These are phyloP conservation scores for Phaeolepiota aurea DNA, from an alignment of 768 basidiomycete species.

Conservation along the genomic window DNA sequence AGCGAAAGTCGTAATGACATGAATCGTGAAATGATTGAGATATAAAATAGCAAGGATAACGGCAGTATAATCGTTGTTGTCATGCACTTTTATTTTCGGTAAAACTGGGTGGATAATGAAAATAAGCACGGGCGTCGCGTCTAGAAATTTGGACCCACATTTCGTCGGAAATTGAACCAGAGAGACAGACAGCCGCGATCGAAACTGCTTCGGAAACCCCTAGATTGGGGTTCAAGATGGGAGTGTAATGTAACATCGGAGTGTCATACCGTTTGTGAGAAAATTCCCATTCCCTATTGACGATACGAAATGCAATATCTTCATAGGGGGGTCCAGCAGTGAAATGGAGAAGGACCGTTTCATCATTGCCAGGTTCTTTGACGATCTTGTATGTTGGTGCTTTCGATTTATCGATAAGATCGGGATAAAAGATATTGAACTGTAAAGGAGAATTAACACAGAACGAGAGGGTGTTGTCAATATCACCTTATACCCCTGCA, in stretches of 20 bases:
- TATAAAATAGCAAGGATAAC: no score
- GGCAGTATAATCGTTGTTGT: no score
- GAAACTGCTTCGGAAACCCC: conserved; percentile 95
- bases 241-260: neutral
- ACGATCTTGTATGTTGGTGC: conserved; percentile 96
- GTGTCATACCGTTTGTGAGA: conserved; percentile 90
- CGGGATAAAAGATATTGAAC: conserved; percentile 99
- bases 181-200: conserved; percentile 93
- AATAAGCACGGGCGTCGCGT: no score
- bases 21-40: no score
- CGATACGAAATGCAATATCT: conserved; percentile 97
- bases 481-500: conserved; percentile 92
- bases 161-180: conserved; percentile 94
- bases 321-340: conserved; percentile 97
- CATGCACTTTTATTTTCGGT: no score
- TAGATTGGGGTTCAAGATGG: conserved; percentile 17
- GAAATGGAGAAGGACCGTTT: conserved; percentile 90
- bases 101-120: no score
- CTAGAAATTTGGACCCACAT: conserved; percentile 59
- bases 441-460: conserved; percentile 13
- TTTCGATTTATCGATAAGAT: conserved; percentile 96
- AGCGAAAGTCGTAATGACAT: no score
- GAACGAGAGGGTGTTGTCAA: conserved; percentile 1
- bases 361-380: conserved; percentile 90
- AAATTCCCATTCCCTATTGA: conserved; percentile 97